Base-by-base conservation (phyloP, 2,329 filamentous ascomycete genomes). In the Lasiodiplodia sp. region DNA sequence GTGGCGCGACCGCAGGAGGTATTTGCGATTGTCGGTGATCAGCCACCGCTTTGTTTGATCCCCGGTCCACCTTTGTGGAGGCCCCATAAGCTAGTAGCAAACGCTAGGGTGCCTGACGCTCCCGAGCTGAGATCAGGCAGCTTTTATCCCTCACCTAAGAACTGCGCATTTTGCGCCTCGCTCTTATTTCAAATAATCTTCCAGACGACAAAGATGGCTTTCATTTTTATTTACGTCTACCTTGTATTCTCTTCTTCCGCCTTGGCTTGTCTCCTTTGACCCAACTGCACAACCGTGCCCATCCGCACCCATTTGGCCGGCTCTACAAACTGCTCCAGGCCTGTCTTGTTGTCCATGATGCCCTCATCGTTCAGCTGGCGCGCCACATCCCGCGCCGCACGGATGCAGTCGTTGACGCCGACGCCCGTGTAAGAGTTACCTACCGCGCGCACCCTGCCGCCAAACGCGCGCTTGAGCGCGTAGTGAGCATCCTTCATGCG, bases 361-460 rank as follows among this genome's bases (percentile, higher is more conserved):
- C 74, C 77, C 34, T 73, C 78, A 64, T 71, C 73, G 49, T 72
- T 73, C 53, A 79, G 49, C 66, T 80, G 74, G 80, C 79, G 70
- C 63, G 78, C 86, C n/a, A 88, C 80, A 70, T 87, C 78, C 76
- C 86, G 86, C 6, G 85, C 89, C 66, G 84, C 85, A 25, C 83
- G 82, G 47, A 91, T 80, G 69, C 82, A 83, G 73, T 85, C 83
- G 68, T 85, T 84, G 2, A 85, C 83, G 1, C 83, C 82, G 0
- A 85, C 83, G 4, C 83, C 83, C 67, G 76, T 79, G 71, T 82
- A 82, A 74, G 83, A 84, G 66, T 77, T 83, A 0, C 83, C 83
- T 0, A 83, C 83, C 10, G 96, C 89, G 69, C 88, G 86, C 34
- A 97, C 81, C 14, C 86, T 83, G 16, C 90, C 89, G 10, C 84